Base-by-base conservation (phyloP, 352 stramenopile species). In the Pythium pyrilobum region DNA sequence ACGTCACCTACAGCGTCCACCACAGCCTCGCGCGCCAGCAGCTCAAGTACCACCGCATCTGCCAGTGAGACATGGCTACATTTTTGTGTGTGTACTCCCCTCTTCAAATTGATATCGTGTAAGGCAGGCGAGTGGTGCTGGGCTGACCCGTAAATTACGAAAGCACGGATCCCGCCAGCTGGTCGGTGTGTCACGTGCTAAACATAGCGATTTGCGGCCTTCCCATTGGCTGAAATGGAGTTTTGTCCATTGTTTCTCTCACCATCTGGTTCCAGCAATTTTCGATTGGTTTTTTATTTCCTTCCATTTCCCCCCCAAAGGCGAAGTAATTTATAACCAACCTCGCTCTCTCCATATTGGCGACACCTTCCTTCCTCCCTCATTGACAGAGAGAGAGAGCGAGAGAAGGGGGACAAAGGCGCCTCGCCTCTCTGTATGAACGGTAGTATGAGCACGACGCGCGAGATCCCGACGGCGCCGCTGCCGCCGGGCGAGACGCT, bases 1-100 rank as follows among this genome's bases (percentile, higher is more conserved):
- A 94, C 68, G 70, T 85, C 32, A 57, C 34, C 29, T 94, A 94
- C 64, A 88, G 81, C 38, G 61, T 72, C 21, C 77, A 81, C 61
- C 76, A 83, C 60, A 89, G 78, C 29, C 69, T 92, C 21, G 80
- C 71, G 16, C 72, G 78, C 33, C 82, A 87, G 52, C 77, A 92
- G 58, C 72, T 78, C 6, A 53, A 60, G 7, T 90, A 90, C 42
- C 71, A 74, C 12, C 75, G 74, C 36, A 59, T 88, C n/a, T 57
- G 50, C 37, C 50, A 57, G 34, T 57, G 18, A 51, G 11, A 32
- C 25, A 43, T 52, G 42, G 52, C 23, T 62, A 55, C 44, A 54
- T 36, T 46, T 34, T 5, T 12, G 25, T 43, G 16, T 43, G 37
- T 4, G 8, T 15, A 11, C 4, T 4, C 18, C 18, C 25, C 37